phyloP scores from a whole-genome alignment of 208 protist genomes.

The Trypanosoma congolense region DNA sequence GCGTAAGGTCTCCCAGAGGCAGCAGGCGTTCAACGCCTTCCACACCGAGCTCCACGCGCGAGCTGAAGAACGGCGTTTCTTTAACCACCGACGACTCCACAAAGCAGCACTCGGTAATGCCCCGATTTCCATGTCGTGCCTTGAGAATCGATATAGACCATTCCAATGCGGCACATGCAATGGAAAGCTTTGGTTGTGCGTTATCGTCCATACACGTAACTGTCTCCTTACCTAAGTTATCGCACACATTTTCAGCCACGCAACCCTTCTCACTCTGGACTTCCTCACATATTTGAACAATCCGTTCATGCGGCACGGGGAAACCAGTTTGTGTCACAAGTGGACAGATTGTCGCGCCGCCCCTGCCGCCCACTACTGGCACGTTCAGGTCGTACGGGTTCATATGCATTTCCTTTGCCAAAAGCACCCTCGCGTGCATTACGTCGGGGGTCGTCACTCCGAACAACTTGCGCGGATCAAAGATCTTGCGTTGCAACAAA shows the following conservation, averaged over 20 bases:
- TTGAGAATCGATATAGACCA: slow-evolving; percentile 66
- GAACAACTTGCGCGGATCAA: slow-evolving; percentile 83
- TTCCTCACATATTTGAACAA: slow-evolving; percentile 38
- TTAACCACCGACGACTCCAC: slow-evolving; percentile 65
- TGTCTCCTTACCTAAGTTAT: too few species aligned
- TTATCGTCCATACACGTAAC: slow-evolving; percentile 24
- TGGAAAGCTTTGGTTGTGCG: slow-evolving; percentile 38
- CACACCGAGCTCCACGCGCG: slow-evolving; percentile 72
- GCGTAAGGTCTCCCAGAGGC: slow-evolving; percentile 52
- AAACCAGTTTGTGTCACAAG: slow-evolving; percentile 83
- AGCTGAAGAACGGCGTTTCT: slow-evolving; percentile 78
- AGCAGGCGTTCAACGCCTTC: slow-evolving; percentile 72
- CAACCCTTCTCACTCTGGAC: slow-evolving; percentile 55
- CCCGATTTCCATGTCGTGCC: slow-evolving; percentile 65
- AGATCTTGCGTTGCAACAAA: slow-evolving; percentile 57
- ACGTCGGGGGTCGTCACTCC: slow-evolving; percentile 93
- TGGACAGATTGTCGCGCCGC: slow-evolving; percentile 88
- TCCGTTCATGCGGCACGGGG: slow-evolving; percentile 42
- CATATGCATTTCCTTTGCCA: slow-evolving; percentile 50
- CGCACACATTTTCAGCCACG: slow-evolving; percentile 28
- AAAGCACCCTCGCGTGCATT: slow-evolving; percentile 58
- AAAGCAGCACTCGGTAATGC: slow-evolving; percentile 78
- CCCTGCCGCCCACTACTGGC: slow-evolving; percentile 92
- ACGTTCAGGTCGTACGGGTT: slow-evolving; percentile 80
- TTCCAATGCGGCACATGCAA: slow-evolving; percentile 61